A percentile compares a stretch with the other conserved stretches of the same genome.
Evolutionary conservation across 345 rosid species (phyloP).

Genomic region (Barbarea vulgaris): DNA sequence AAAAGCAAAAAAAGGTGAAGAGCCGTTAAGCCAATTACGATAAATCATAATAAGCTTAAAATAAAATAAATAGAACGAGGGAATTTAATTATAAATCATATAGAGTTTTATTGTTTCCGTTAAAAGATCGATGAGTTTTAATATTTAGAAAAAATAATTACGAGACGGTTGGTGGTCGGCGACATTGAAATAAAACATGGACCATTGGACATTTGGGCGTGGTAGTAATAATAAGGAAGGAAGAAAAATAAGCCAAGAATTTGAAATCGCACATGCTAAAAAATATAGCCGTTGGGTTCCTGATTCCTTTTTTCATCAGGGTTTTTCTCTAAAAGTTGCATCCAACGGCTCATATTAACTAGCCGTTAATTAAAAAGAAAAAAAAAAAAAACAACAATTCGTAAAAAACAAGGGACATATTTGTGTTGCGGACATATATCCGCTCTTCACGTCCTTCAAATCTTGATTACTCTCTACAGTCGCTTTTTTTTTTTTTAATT

Average conservation of each 20-base stretch:
- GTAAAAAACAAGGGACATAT: neutral
- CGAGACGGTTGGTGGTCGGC: conserved; percentile 24
- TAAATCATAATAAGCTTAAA: neutral
- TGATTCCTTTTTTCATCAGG: conserved; percentile 24
- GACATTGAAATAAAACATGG: conserved; percentile 28
- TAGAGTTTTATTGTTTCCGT: neutral
- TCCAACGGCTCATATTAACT: conserved; percentile 65
- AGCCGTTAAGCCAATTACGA: no score
- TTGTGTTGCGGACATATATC: conserved; percentile 59
- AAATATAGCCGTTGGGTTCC: conserved; percentile 53
- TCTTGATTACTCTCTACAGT: conserved; percentile 14
- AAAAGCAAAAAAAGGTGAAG: no score
- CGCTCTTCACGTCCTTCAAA: conserved; percentile 51
- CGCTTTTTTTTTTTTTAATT: neutral
- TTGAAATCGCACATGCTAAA: conserved; percentile 48
- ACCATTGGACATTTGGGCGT: conserved; percentile 12
- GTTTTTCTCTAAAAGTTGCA: conserved; percentile 13
- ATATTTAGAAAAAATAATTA: neutral
- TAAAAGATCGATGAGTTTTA: neutral
- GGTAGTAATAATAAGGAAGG: conserved; percentile 23
- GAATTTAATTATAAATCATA: neutral
- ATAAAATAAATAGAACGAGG: neutral
- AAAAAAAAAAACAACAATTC: neutral
- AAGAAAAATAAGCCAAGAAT: conserved; percentile 2
- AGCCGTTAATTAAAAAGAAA: conserved; percentile 66